Percentiles rank a stretch among this genome's conserved stretches.
phyloP scores from a whole-genome alignment of 1,284 basidiomycete species.

The Trichosporon ovoides region DNA sequence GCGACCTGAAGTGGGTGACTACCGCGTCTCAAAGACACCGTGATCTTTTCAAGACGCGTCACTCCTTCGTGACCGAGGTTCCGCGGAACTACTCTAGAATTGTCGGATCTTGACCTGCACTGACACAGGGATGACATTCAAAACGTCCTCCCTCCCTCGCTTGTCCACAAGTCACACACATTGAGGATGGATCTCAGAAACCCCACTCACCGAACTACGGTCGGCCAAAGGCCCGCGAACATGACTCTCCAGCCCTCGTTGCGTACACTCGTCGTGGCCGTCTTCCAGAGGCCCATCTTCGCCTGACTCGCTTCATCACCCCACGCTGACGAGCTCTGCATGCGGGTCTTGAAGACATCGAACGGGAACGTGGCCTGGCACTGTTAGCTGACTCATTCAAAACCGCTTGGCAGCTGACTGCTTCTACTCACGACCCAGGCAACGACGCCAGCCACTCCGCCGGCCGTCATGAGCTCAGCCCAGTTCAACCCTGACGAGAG shows the following conservation, averaged over 20 bases:
- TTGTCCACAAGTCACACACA: neutral
- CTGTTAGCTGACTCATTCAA: neutral
- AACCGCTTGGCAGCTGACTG: neutral
- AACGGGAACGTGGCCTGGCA: conserved; percentile 68
- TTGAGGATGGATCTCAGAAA: no score
- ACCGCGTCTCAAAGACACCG: no score
- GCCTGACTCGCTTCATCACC: conserved; percentile 53
- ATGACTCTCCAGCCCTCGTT: conserved; percentile 64
- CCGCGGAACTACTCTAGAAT: no score
- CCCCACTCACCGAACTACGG: conserved; percentile 62
- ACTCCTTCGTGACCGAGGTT: no score
- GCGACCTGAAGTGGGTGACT: no score
- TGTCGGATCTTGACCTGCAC: no score
- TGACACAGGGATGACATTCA: no score
- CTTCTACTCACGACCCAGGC: conserved; percentile 45
- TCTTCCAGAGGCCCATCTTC: conserved; percentile 5
- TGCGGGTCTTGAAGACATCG: conserved; percentile 79
- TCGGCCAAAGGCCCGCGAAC: conserved; percentile 68
- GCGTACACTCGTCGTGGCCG: conserved; percentile 53
- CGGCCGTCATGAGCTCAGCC: conserved; percentile 63
- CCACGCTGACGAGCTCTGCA: conserved; percentile 61
- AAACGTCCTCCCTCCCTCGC: neutral
- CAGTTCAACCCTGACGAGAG: conserved; percentile 53
- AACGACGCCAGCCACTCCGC: conserved; percentile 64
- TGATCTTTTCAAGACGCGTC: no score